phyloP scores from a whole-genome alignment of 176 grass and related monocot genomes.

The Alopecurus myosuroides region DNA sequence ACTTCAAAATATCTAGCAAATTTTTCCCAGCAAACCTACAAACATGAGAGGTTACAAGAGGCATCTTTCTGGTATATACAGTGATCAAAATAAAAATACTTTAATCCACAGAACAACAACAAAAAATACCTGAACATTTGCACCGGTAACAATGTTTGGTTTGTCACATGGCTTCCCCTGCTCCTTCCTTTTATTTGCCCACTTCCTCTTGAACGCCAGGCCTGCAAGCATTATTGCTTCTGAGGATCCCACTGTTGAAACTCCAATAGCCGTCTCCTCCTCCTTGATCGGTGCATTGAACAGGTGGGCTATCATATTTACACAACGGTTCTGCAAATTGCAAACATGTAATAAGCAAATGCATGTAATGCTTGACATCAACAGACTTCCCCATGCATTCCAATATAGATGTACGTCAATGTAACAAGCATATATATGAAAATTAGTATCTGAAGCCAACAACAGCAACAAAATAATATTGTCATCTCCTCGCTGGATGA shows the following conservation, averaged over 20 bases:
- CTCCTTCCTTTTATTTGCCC: conserved; percentile 59
- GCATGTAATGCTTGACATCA: neutral
- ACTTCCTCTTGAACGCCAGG: conserved; percentile 74
- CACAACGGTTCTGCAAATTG: conserved; percentile 62
- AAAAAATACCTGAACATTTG: conserved; percentile 68
- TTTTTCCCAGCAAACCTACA: conserved; percentile 73
- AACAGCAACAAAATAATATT: neutral
- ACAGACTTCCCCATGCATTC: neutral
- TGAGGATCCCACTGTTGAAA: conserved; percentile 63
- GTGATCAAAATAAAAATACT: neutral
- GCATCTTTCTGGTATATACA: neutral
- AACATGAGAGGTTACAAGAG: neutral
- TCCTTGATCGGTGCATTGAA: conserved; percentile 55
- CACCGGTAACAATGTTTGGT: conserved; percentile 74
- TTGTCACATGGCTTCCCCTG: conserved; percentile 62
- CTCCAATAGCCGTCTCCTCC: conserved; percentile 52
- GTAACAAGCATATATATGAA: neutral
- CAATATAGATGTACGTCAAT: neutral
- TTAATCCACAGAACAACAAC: neutral
- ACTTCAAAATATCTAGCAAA: conserved; percentile 76
- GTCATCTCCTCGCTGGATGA: too few species aligned
- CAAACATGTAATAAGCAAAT: conserved; percentile 9
- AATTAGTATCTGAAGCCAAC: neutral
- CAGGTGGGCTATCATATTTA: conserved; percentile 69
- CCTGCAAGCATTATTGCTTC: conserved; percentile 82